phyloP scores from a whole-genome alignment of 2,329 filamentous ascomycete genomes.

The Colletotrichum limetticola region DNA sequence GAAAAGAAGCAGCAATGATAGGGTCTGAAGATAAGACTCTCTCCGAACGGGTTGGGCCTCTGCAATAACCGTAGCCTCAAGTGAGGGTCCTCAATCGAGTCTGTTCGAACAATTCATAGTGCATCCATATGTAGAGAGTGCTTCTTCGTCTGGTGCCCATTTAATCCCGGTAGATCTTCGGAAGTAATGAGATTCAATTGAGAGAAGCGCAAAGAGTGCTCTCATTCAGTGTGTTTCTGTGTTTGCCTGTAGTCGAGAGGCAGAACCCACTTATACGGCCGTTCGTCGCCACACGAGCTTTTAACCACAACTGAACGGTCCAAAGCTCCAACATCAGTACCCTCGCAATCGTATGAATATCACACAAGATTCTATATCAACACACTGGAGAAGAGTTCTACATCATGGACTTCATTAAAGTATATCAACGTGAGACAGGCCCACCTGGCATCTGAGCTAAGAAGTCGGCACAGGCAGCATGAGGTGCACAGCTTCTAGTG shows the following conservation, averaged over 20 bases:
- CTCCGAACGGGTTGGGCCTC: not conserved
- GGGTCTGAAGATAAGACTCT: not conserved
- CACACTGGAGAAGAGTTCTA: not conserved
- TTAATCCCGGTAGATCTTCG: too few species aligned
- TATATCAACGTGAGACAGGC: not conserved
- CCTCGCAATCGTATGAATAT: not conserved
- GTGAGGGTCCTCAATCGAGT: not conserved
- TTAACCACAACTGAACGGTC: not conserved
- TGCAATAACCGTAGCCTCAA: not conserved
- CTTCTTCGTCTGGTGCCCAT: not conserved
- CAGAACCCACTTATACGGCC: not conserved
- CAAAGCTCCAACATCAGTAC: not conserved
- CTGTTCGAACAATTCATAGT: not conserved
- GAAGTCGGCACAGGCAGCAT: not conserved
- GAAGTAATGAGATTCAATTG: not conserved
- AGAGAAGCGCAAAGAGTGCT: not conserved
- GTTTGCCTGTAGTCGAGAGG: not conserved
- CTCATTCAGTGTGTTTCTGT: not conserved
- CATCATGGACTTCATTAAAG: not conserved
- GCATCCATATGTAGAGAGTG: not conserved
- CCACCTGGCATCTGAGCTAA: not conserved
- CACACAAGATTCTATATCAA: not conserved
- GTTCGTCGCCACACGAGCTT: not conserved
- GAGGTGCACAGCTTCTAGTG: not conserved
- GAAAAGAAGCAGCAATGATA: slow-evolving; percentile 18